Evolutionary conservation across 805 yeast species (phyloP).

Genomic region (Ogataea corticis): DNA sequence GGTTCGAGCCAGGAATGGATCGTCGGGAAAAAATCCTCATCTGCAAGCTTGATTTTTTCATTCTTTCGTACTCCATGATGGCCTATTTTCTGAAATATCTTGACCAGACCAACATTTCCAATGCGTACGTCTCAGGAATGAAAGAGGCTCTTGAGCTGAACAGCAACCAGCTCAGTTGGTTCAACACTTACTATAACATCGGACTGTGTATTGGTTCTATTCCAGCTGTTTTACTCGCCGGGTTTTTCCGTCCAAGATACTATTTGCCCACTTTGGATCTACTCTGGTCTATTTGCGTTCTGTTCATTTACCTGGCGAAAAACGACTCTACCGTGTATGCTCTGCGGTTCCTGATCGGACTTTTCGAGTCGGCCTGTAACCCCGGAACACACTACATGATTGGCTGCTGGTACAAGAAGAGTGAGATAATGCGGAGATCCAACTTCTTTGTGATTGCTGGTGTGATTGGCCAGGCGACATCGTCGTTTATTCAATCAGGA

Average conservation of each 20-base stretch:
- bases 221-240: slow-evolving; percentile 51
- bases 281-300: slow-evolving; percentile 48
- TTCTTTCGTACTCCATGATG: slow-evolving; percentile 38
- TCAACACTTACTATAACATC: slow-evolving; percentile 29
- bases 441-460: slow-evolving; percentile 64
- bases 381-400: slow-evolving; percentile 38
- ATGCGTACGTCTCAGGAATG: slow-evolving; percentile 72
- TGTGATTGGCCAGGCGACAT: slow-evolving; percentile 58
- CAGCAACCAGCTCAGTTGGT: slow-evolving; percentile 26
- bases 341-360: slow-evolving; percentile 59
- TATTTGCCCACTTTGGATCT: slow-evolving; percentile 49
- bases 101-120: slow-evolving; percentile 54
- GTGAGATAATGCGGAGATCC: slow-evolving; percentile 59
- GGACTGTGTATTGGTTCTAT: slow-evolving; percentile 64
- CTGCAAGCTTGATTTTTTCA: slow-evolving; percentile 26
- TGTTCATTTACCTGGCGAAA: slow-evolving; percentile 32
- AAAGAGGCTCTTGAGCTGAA: slow-evolving; percentile 41
- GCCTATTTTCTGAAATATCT: slow-evolving; percentile 44
- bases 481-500: slow-evolving; percentile 63
- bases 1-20: slow-evolving; percentile 19
- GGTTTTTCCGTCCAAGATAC: slow-evolving; percentile 45
- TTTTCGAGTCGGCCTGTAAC: slow-evolving; percentile 43
- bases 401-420: slow-evolving; percentile 59
- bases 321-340: slow-evolving; percentile 52
- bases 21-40: slow-evolving; percentile 13